Evolutionary conservation across 2,329 filamentous ascomycete species (phyloP).

Genomic region (Nothomitra cinnamomea): DNA sequence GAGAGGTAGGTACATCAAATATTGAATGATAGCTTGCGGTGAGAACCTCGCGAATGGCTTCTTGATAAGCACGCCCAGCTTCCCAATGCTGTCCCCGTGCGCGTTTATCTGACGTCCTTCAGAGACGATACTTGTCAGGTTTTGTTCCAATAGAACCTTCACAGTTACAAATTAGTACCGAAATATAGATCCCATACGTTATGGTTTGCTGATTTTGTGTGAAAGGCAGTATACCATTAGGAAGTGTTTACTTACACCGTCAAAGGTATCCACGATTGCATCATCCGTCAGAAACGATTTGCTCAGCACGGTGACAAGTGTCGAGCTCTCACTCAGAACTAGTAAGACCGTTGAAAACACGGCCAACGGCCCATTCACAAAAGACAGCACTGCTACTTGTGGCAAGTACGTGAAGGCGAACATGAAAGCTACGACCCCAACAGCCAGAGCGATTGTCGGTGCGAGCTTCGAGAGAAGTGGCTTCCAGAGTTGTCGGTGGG

Average conservation of each 20-base stretch:
- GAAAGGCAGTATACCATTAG: background rate
- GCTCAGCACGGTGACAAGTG: constrained; percentile 34
- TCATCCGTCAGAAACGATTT: constrained; percentile 66
- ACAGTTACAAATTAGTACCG: background rate
- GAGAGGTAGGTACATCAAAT: constrained; percentile 72
- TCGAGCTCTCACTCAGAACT: constrained; percentile 34
- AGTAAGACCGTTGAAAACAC: constrained; percentile 56
- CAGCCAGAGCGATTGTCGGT: constrained; percentile 50
- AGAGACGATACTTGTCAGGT: constrained; percentile 45
- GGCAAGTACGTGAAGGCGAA: constrained; percentile 78
- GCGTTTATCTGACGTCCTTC: constrained; percentile 52
- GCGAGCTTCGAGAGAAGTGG: constrained; percentile 39
- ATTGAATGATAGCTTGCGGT: constrained; percentile 48
- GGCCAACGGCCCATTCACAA: constrained; percentile 71
- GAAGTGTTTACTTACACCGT: constrained; percentile 35
- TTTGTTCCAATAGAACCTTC: constrained; percentile 33
- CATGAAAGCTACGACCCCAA: constrained; percentile 60
- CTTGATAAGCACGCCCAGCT: constrained; percentile 38
- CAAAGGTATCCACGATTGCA: constrained; percentile 75
- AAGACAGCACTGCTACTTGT: constrained; percentile 64
- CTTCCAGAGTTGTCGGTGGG: constrained; percentile 39
- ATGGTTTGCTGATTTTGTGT: background rate
- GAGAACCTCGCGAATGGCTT: constrained; percentile 37
- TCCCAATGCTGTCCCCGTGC: constrained; percentile 31
- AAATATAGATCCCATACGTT: background rate